These are phyloP conservation scores for Diaporthe citriasiana DNA, from an alignment of 2,329 filamentous ascomycete species.

Conservation along the genomic window DNA sequence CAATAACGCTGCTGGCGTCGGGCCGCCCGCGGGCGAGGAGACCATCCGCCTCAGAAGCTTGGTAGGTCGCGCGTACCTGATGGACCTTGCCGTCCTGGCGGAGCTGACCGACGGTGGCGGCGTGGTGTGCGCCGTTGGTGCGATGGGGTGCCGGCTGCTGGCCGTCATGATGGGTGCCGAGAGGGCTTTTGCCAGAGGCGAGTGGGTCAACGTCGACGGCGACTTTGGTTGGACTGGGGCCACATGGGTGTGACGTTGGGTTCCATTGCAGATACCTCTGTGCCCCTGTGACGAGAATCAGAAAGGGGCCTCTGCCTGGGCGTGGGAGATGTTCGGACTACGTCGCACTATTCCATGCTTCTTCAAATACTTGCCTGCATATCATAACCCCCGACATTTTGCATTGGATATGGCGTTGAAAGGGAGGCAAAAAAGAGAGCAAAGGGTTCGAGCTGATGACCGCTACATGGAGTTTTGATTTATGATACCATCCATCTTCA, in stretches of 20 bases:
- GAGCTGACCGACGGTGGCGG: constrained; percentile 70
- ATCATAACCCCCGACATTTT: neutral
- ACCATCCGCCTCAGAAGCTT: constrained; percentile 79
- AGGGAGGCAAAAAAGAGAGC: constrained; percentile 22
- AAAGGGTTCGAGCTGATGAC: neutral
- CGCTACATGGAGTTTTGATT: constrained; percentile 30
- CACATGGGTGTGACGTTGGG: constrained; percentile 29
- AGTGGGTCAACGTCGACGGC: constrained; percentile 87
- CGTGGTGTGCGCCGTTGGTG: constrained; percentile 83
- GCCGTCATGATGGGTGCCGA: constrained; percentile 93
- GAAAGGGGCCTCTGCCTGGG: too few species aligned
- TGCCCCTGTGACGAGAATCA: neutral
- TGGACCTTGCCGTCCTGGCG: constrained; percentile 83
- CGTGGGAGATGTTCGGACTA: neutral
- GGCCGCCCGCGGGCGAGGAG: constrained; percentile 58
- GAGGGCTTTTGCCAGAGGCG: constrained; percentile 68
- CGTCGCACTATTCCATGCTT: neutral
- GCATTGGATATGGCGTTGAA: constrained; percentile 31
- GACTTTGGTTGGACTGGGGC: constrained; percentile 72
- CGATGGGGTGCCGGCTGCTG: constrained; percentile 79
- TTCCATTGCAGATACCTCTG: neutral
- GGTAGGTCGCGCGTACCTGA: constrained; percentile 83
- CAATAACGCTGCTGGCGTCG: constrained; percentile 49
- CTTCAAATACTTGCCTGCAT: constrained; percentile 14
- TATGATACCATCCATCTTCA: constrained; percentile 24